Base-by-base conservation (phyloP, 179 eudicot species). In the Actinidia chinensis region DNA sequence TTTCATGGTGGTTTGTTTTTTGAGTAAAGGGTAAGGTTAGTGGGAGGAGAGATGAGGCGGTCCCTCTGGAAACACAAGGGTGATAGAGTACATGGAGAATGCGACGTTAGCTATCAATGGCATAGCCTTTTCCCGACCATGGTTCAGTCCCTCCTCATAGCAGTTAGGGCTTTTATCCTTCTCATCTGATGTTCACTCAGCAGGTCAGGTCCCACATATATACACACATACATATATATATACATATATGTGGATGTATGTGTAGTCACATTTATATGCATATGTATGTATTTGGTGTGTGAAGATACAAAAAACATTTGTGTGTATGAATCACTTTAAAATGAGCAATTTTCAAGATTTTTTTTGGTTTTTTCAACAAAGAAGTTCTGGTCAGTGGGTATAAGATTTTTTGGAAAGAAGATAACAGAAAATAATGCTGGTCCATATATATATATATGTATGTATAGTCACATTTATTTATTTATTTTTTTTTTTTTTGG, bases 1-100 rank as follows among this genome's bases (percentile, higher is more conserved):
- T 4, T 36, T 18, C 52, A 9, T 15, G 43, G 69, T 14, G 47
- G 17, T 36, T 51, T 58, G 4, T 20, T 0, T 23, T 28, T 51
- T 15, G 17, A 84, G 84, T 74, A 71, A 84, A 81, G 86, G 86
- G 86, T 28, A 81, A 84, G 81, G 78, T 78, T 65, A 78, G 67
- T 84, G 78, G 75, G 40, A 81, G 77, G 71, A 56, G 54, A 40
- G 77, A 83, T 67, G 82, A 79, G 71, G 67, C 66, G 79, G 82
- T 43, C 78, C 82, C 47, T 80, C 79, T 63, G 54, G 64, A 75
- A 6, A 13, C 15, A 66, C 73, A 77, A 64, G 72, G 71, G 76
- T 69, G 82, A 81, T n/a, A 66, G 80, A 81, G 63, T 75, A 75
- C 74, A 81, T 78, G 86, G 83, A 79, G 42, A 71, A 23, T 72